Conservation (phyloP, 306 rosid genomes). For the Castanopsis chinensis region DNA sequence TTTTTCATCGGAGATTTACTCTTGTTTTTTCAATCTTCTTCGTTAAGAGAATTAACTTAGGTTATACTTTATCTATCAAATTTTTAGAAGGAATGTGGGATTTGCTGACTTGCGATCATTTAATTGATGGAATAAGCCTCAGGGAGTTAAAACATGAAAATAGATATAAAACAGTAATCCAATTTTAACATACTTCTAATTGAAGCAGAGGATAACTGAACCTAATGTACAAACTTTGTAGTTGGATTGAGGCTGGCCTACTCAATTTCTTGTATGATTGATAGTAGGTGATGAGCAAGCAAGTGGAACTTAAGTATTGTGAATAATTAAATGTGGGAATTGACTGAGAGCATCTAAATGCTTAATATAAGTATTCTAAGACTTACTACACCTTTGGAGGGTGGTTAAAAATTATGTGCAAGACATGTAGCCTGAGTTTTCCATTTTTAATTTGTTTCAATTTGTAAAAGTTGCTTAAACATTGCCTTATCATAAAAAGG, state of each 20-base stretch:
- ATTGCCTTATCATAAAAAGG: background rate
- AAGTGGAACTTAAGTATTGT: background rate
- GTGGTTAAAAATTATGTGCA: no score
- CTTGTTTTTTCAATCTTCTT: no score
- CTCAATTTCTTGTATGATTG: background rate
- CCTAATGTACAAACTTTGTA: background rate
- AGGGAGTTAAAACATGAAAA: no score
- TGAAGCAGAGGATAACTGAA: background rate
- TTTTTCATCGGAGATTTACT: no score
- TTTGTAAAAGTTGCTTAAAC: background rate
- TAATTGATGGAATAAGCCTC: no score
- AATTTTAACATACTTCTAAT: background rate
- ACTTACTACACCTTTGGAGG: no score
- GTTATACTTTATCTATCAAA: no score
- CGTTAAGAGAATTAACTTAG: no score
- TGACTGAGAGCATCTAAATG: background rate
- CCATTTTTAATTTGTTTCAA: background rate
- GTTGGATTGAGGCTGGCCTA: background rate
- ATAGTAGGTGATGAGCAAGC: background rate
- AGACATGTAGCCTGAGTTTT: background rate
- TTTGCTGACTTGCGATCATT: no score
- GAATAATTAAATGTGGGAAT: background rate
- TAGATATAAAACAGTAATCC: no score
- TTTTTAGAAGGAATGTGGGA: no score
- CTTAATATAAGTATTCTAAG: no score